Conservation (phyloP, 805 yeast species). For the Ogataea glucozyma region DNA sequence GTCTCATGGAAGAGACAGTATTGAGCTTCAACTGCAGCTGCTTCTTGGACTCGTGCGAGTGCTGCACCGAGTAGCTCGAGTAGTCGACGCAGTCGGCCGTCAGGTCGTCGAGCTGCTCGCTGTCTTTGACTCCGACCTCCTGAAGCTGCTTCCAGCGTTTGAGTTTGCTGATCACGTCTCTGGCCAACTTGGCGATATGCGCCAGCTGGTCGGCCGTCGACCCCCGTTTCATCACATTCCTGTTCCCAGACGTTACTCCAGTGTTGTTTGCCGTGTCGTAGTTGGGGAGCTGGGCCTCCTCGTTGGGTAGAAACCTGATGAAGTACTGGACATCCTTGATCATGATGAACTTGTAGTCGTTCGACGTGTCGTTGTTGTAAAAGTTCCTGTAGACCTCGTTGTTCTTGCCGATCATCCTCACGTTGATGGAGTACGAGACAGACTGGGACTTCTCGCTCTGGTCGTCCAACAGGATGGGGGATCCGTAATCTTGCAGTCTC, state of each 20-base stretch:
- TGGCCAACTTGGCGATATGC: slow-evolving; percentile 17
- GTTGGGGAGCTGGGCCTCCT: slow-evolving; percentile 20
- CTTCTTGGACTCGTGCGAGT: slow-evolving; percentile 19
- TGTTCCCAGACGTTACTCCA: no score
- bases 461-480: slow-evolving; percentile 53
- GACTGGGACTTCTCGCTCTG: slow-evolving; percentile 43
- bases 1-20: slow-evolving; percentile 7
- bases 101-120: slow-evolving; percentile 18
- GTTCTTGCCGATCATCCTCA: slow-evolving; percentile 47
- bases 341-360: slow-evolving; percentile 21
- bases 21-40: slow-evolving; percentile 18
- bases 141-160: slow-evolving; percentile 17
- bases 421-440: slow-evolving; percentile 51
- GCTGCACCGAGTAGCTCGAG: slow-evolving; percentile 12
- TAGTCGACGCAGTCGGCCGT: slow-evolving; percentile 18
- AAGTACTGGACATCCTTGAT: slow-evolving; percentile 24
- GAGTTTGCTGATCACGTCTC: slow-evolving; percentile 17
- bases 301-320: slow-evolving; percentile 24
- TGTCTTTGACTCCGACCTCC: slow-evolving; percentile 24
- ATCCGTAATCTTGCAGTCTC: slow-evolving; percentile 47
- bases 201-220: slow-evolving; percentile 19
- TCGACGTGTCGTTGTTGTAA: slow-evolving; percentile 10
- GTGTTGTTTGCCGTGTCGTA: slow-evolving; percentile 11
- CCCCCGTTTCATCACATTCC: not conserved
- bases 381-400: slow-evolving; percentile 13